Conservation (phyloP, 306 rosid species). For the Cucurbita maxima region DNA sequence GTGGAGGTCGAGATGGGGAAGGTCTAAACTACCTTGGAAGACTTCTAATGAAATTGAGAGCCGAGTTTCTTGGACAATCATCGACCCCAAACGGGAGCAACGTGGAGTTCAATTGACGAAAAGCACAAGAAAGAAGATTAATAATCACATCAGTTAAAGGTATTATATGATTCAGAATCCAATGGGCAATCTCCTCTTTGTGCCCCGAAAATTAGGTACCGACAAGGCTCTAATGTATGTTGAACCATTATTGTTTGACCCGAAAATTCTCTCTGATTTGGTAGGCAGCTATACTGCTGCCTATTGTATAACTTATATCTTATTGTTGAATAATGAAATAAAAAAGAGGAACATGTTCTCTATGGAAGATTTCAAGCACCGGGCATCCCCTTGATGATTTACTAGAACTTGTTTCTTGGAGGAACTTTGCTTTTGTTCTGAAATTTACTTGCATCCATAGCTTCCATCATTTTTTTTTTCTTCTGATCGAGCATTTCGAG, state of each 20-base stretch:
- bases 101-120: not conserved
- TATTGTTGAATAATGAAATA: not conserved
- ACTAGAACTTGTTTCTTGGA: no score
- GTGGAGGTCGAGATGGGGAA: constrained; percentile 90
- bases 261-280: not conserved
- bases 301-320: not conserved
- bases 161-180: not conserved
- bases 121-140: not conserved
- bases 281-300: not conserved
- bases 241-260: not conserved
- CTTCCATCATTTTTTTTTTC: no score
- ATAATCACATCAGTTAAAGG: not conserved
- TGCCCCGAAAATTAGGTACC: not conserved
- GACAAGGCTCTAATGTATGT: not conserved
- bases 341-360: not conserved
- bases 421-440: no score
- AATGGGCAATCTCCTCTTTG: not conserved
- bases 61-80: constrained; percentile 65
- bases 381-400: not conserved
- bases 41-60: constrained; percentile 70
- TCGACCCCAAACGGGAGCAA: constrained; percentile 15
- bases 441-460: no score
- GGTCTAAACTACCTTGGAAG: constrained; percentile 86
- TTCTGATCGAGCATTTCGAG: no score
- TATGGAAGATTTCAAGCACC: not conserved